Evolutionary conservation across 108 stramenopile species (phyloP).

Genomic region (Skeletonema menzelii): DNA sequence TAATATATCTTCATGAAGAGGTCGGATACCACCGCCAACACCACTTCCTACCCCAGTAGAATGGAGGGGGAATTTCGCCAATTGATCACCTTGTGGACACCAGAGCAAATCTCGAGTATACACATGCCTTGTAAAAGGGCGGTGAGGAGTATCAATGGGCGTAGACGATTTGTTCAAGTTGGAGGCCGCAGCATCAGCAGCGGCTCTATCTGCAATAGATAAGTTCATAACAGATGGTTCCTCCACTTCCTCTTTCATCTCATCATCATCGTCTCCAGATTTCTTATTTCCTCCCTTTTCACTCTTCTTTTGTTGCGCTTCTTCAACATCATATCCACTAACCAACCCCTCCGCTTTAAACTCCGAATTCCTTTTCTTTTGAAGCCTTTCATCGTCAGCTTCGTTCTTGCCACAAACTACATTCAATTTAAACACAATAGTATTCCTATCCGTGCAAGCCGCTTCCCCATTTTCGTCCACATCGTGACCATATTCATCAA

Average conservation of each 20-base stretch:
- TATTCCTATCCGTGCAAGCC: conserved; percentile 81
- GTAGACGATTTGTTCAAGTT: conserved; percentile 26
- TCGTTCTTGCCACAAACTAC: conserved; percentile 60
- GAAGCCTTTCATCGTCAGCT: conserved; percentile 35
- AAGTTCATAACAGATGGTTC: conserved; percentile 56
- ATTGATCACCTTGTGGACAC: conserved; percentile 94
- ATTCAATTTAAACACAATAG: conserved; percentile 87
- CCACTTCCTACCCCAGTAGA: conserved; percentile 24
- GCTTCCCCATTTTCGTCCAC: conserved; percentile 53
- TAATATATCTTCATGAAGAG: conserved; percentile 91
- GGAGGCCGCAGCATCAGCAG: conserved; percentile 34
- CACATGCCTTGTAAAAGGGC: conserved; percentile 86
- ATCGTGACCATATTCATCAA: conserved; percentile 67
- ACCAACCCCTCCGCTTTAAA: conserved; percentile 35
- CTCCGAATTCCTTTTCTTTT: conserved; percentile 23
- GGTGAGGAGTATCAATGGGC: conserved; percentile 68
- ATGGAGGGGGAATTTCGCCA: conserved; percentile 52
- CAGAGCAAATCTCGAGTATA: conserved; percentile 81
- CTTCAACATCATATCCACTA: conserved; percentile 25
- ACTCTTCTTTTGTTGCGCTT: conserved; percentile 11
- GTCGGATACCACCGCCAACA: conserved; percentile 51
- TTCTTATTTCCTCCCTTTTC: neutral
- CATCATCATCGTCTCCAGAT: conserved; percentile 7
- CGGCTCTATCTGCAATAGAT: conserved; percentile 41
- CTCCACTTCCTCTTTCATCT: conserved; percentile 27